These are phyloP conservation scores for Cercospora berteroae DNA, from an alignment of 2,329 filamentous ascomycete genomes.

Conservation along the genomic window DNA sequence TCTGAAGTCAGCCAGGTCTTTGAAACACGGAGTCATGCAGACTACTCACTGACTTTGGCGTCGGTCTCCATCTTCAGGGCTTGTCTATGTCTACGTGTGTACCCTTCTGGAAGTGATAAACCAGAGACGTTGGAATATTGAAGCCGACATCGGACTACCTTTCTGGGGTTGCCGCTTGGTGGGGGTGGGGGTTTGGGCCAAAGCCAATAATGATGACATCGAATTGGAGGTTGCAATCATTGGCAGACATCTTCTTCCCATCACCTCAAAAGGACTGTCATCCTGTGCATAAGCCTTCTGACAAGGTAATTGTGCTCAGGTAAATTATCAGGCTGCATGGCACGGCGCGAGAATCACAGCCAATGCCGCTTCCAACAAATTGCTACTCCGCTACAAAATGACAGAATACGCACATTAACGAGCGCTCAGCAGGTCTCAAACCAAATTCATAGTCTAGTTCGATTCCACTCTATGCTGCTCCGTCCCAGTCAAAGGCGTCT, in stretches of 20 bases:
- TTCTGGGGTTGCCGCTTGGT: not conserved
- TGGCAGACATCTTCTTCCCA: not conserved
- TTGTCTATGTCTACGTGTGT: conserved; percentile 15
- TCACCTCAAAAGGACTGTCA: not conserved
- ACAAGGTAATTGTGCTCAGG: not conserved
- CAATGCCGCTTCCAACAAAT: not conserved
- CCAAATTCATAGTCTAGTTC: not conserved
- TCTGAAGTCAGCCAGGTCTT: too few relatives aligned
- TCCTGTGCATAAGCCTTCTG: not conserved
- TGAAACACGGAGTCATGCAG: too few relatives aligned
- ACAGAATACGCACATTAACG: not conserved
- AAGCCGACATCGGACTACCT: not conserved
- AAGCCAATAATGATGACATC: not conserved
- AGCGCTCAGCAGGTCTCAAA: not conserved
- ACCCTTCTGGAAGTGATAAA: not conserved
- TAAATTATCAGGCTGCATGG: too few relatives aligned
- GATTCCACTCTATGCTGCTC: conserved; percentile 11
- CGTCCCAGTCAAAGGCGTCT: conserved; percentile 11
- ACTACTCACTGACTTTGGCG: conserved; percentile 64
- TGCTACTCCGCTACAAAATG: not conserved
- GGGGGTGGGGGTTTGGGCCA: not conserved
- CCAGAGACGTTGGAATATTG: conserved; percentile 10
- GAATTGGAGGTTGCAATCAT: not conserved
- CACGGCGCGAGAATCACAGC: not conserved
- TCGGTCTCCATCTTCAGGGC: conserved; percentile 66